Evolutionary conservation across 768 basidiomycete genomes (phyloP).

Genomic region (Lentinula aciculospora): DNA sequence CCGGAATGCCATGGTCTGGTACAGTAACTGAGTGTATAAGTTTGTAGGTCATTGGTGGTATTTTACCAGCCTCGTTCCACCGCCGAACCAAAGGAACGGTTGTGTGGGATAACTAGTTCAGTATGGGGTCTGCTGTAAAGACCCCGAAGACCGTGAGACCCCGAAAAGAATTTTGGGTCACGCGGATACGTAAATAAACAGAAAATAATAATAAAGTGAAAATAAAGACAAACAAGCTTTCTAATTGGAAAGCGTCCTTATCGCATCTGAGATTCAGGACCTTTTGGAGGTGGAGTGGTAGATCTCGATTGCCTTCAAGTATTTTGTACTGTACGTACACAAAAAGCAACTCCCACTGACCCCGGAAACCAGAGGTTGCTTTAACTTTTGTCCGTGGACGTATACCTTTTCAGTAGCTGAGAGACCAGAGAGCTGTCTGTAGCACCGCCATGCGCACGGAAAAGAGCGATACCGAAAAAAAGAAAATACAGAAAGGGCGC

Average conservation of each 20-base stretch:
- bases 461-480: background rate
- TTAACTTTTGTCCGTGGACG: background rate
- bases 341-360: background rate
- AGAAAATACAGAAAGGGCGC: background rate
- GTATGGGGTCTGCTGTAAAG: background rate
- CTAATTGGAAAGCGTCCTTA: background rate
- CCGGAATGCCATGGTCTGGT: background rate
- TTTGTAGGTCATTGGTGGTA: background rate
- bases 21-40: background rate
- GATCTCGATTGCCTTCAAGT: background rate
- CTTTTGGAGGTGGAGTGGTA: background rate
- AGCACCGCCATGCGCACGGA: background rate
- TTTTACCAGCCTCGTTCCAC: background rate
- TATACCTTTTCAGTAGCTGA: background rate
- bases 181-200: background rate
- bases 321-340: background rate
- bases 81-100: slow-evolving; percentile 2
- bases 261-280: background rate
- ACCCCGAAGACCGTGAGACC: background rate
- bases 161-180: background rate
- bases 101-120: background rate
- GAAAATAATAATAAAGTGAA: background rate
- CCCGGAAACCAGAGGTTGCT: background rate
- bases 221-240: background rate
- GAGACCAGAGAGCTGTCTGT: background rate